phyloP scores from a whole-genome alignment of 257 asterid species.

The Solanum microdontum region DNA sequence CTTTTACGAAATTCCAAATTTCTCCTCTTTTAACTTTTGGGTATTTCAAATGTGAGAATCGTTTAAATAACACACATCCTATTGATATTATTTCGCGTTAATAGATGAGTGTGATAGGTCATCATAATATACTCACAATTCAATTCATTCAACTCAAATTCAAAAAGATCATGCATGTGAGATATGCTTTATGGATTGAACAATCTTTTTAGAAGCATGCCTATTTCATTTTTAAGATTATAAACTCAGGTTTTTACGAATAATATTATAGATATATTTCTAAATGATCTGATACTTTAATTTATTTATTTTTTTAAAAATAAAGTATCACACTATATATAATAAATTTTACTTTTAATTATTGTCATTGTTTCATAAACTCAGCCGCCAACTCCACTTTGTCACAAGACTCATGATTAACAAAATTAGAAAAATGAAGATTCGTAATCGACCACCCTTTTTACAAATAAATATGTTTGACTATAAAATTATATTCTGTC shows the following conservation, averaged over 20 bases:
- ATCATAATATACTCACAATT: not conserved
- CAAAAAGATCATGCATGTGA: not conserved
- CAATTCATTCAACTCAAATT: not conserved
- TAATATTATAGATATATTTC: too few relatives aligned
- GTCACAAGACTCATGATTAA: not conserved
- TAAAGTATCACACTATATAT: not conserved
- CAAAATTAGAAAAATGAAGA: not conserved
- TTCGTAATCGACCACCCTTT: not conserved
- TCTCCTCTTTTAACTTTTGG: not conserved
- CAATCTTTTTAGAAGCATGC: too few relatives aligned
- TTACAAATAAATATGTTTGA: not conserved
- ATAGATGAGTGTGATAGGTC: not conserved
- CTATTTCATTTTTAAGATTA: not conserved
- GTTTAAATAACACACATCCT: not conserved
- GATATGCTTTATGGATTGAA: not conserved
- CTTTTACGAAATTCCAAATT: not conserved
- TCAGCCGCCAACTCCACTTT: not conserved
- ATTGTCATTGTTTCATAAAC: not conserved
- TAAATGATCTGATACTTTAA: too few relatives aligned
- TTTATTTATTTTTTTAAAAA: too few relatives aligned
- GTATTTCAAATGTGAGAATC: not conserved
- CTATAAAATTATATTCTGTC: not conserved
- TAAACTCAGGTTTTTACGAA: not conserved
- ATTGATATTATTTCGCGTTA: not conserved
- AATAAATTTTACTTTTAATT: not conserved